These are phyloP conservation scores for Kwoniella bestiolae DNA, from an alignment of 768 basidiomycete species.

Conservation along the genomic window DNA sequence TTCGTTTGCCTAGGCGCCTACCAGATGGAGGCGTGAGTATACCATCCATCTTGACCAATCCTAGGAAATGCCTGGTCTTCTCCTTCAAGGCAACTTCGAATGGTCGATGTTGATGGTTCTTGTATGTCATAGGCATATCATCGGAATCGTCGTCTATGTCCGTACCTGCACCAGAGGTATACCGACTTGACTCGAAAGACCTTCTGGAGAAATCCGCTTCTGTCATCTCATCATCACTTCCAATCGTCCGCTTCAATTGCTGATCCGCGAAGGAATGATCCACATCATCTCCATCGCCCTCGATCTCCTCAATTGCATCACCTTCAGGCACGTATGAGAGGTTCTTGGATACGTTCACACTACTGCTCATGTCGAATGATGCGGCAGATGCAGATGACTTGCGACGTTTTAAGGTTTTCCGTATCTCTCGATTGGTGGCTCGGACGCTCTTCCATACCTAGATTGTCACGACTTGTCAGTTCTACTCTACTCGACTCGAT, in stretches of 20 bases:
- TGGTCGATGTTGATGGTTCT: constrained; percentile 28
- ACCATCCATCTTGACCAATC: constrained; percentile 45
- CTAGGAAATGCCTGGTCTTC: constrained; percentile 52
- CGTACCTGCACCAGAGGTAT: constrained; percentile 35
- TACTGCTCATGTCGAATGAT: not conserved
- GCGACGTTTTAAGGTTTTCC: constrained; percentile 35
- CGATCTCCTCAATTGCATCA: constrained; percentile 26
- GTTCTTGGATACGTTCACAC: constrained; percentile 3
- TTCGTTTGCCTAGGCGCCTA: not conserved
- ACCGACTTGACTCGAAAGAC: constrained; percentile 60
- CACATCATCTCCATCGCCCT: constrained; percentile 52
- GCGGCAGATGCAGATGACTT: constrained; percentile 17
- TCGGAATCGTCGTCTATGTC: constrained; percentile 38
- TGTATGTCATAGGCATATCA: constrained; percentile 5
- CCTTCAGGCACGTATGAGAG: constrained; percentile 44
- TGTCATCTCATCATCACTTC: constrained; percentile 59
- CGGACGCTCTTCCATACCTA: constrained; percentile 51
- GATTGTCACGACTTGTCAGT: not conserved
- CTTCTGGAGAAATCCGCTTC: constrained; percentile 63
- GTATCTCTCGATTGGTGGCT: constrained; percentile 52
- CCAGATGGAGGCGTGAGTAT: constrained; percentile 30
- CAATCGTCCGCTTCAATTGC: not conserved
- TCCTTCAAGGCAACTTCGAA: constrained; percentile 52
- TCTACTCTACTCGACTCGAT: not conserved
- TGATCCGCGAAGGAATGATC: constrained; percentile 44